Evolutionary conservation across 495 filamentous ascomycete species (phyloP).

Genomic region (Penicillium chermesinum): DNA sequence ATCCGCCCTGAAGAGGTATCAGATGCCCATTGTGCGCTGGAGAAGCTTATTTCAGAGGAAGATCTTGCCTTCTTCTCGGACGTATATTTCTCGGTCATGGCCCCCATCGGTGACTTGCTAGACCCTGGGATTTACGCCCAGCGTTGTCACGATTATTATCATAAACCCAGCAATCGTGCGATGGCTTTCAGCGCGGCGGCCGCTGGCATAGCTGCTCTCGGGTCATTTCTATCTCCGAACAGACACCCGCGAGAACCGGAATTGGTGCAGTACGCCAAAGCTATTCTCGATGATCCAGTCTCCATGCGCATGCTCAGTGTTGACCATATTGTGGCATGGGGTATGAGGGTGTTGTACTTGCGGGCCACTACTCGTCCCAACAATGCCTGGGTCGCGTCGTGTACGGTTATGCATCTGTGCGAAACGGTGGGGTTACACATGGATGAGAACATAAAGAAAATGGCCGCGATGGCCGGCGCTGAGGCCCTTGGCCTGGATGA

Average conservation of each 20-base stretch:
- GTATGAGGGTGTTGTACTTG: slow-evolving; percentile 30
- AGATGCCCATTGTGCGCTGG: slow-evolving; percentile 16
- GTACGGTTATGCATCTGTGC: slow-evolving; percentile 30
- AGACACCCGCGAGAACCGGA: slow-evolving; percentile 26
- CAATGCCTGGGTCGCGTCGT: slow-evolving; percentile 35
- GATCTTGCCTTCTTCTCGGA: slow-evolving; percentile 19
- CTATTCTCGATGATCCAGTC: slow-evolving; percentile 29
- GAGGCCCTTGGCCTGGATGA: slow-evolving; percentile 22
- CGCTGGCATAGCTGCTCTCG: slow-evolving; percentile 25
- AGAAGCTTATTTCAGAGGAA: slow-evolving; percentile 23
- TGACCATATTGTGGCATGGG: slow-evolving; percentile 33
- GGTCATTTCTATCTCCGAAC: slow-evolving; percentile 27
- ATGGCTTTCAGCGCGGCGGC: slow-evolving; percentile 27
- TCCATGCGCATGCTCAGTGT: slow-evolving; percentile 25
- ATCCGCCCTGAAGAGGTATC: slow-evolving; percentile 29
- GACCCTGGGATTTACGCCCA: slow-evolving; percentile 25
- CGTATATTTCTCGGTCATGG: slow-evolving; percentile 21
- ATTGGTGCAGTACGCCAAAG: slow-evolving; percentile 28
- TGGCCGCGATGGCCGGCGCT: slow-evolving; percentile 20
- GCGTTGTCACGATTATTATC: slow-evolving; percentile 29
- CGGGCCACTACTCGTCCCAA: slow-evolving; percentile 30
- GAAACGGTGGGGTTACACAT: slow-evolving; percentile 26
- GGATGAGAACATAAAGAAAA: slow-evolving; percentile 27
- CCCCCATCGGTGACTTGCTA: slow-evolving; percentile 21
- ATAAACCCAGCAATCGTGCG: slow-evolving; percentile 10